Percentiles rank a stretch among this genome's conserved stretches.
phyloP scores from a whole-genome alignment of 306 rosid species.

The Fragaria iinumae region DNA sequence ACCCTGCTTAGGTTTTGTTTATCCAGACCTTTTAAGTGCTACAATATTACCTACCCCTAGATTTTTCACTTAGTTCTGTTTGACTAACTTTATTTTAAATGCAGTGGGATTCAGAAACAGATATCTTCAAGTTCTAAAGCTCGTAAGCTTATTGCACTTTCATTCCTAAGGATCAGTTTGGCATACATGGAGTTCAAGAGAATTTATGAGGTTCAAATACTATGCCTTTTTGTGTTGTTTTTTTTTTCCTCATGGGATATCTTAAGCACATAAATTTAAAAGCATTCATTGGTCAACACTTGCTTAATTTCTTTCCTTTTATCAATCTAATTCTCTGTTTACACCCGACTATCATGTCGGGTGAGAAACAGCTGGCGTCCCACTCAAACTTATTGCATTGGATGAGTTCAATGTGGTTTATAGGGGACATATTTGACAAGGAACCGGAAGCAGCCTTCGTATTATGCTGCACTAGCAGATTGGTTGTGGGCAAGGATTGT shows the following conservation, averaged over 20 bases:
- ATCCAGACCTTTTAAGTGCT: neutral
- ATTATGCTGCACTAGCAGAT: slow-evolving; percentile 53
- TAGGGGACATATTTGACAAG: slow-evolving; percentile 76
- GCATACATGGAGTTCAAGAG: slow-evolving; percentile 84
- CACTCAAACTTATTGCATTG: slow-evolving; percentile 15
- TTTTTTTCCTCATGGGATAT: neutral
- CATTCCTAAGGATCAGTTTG: slow-evolving; percentile 72
- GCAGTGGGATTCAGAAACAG: slow-evolving; percentile 89
- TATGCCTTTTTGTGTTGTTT: slow-evolving; percentile 10
- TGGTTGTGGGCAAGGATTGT: slow-evolving; percentile 79
- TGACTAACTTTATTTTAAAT: slow-evolving; percentile 7
- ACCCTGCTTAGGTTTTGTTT: neutral
- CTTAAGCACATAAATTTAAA: neutral
- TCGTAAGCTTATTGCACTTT: slow-evolving; percentile 73
- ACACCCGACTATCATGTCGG: neutral
- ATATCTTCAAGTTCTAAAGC: slow-evolving; percentile 57
- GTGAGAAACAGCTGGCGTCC: neutral
- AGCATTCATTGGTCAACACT: neutral
- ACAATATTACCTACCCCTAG: neutral
- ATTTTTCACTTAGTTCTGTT: neutral
- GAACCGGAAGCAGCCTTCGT: slow-evolving; percentile 55
- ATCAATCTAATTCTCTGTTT: neutral
- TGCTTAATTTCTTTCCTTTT: neutral
- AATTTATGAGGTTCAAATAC: slow-evolving; percentile 74
- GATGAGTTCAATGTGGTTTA: slow-evolving; percentile 25